Conservation (phyloP, 192 early-diverging fungal species). For the Lunasporangiospora selenospora region DNA sequence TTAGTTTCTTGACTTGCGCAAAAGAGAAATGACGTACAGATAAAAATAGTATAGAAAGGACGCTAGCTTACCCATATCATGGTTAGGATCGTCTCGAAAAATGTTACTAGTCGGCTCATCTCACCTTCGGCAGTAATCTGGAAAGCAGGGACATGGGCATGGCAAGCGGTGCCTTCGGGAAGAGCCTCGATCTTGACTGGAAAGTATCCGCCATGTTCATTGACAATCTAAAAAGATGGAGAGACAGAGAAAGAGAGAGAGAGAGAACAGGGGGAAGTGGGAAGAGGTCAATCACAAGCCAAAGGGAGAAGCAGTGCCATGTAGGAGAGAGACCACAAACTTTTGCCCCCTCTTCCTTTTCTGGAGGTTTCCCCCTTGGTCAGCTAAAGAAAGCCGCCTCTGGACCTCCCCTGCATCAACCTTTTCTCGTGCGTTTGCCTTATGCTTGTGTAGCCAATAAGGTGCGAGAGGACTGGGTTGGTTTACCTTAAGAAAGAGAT, state of each 20-base stretch:
- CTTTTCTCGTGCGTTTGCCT: no score
- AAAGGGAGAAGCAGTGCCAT: not conserved
- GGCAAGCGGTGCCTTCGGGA: slow-evolving; percentile 80
- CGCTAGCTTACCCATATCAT: slow-evolving; percentile 73
- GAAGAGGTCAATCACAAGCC: no score
- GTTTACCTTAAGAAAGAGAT: slow-evolving; percentile 72
- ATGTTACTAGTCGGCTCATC: slow-evolving; percentile 81
- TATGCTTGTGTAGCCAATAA: no score
- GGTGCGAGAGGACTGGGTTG: not conserved
- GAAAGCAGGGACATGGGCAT: slow-evolving; percentile 82
- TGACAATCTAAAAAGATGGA: slow-evolving; percentile 62
- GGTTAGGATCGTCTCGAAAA: slow-evolving; percentile 81
- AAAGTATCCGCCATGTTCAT: slow-evolving; percentile 84
- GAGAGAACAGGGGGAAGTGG: not conserved
- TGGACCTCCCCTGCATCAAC: no score
- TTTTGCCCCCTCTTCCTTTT: no score
- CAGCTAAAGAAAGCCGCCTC: no score
- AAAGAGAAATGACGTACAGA: not conserved
- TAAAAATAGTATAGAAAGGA: not conserved
- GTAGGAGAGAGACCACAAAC: not conserved
- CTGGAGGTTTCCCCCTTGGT: no score
- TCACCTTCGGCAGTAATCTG: slow-evolving; percentile 79
- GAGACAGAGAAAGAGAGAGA: not conserved
- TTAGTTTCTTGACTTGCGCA: not conserved
- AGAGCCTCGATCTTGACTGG: slow-evolving; percentile 83